phyloP scores from a whole-genome alignment of 768 basidiomycete genomes.

The Serendipita sp. region DNA sequence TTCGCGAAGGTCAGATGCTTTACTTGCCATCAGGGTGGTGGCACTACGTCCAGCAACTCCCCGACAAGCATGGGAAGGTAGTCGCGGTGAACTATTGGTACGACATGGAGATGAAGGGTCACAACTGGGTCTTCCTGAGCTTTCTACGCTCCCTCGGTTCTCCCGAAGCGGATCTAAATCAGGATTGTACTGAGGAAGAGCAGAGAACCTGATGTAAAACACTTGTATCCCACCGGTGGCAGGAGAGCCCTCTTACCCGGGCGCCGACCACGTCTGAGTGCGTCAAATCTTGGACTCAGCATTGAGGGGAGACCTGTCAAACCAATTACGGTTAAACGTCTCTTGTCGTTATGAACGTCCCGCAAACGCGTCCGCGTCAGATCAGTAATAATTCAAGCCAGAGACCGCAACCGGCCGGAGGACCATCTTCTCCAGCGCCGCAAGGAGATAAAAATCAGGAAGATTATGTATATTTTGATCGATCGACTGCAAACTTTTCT shows the following conservation, averaged over 20 bases:
- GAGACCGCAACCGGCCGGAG: neutral
- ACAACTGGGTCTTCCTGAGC: constrained; percentile 52
- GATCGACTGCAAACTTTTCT: constrained; percentile 59
- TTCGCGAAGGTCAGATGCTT: constrained; percentile 60
- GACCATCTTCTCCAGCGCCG: neutral
- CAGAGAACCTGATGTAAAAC: neutral
- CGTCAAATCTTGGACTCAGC: neutral
- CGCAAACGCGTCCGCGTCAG: constrained; percentile 4
- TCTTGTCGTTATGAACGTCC: neutral
- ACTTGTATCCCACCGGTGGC: neutral
- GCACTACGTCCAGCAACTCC: constrained; percentile 72
- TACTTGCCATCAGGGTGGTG: constrained; percentile 93
- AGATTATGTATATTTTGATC: constrained; percentile 92
- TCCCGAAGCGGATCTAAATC: neutral
- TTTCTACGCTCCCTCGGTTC: constrained; percentile 29
- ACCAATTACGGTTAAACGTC: neutral
- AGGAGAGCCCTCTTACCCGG: neutral
- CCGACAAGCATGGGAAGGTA: constrained; percentile 26
- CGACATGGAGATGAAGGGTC: constrained; percentile 59
- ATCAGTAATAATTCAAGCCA: constrained; percentile 2
- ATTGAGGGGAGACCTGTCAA: neutral
- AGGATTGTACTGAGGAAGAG: neutral
- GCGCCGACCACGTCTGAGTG: neutral
- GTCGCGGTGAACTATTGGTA: constrained; percentile 86
- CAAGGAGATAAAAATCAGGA: constrained; percentile 10